Base-by-base conservation (phyloP, 371 early-diverging fungal species). In the Rhizopus arrhizus region DNA sequence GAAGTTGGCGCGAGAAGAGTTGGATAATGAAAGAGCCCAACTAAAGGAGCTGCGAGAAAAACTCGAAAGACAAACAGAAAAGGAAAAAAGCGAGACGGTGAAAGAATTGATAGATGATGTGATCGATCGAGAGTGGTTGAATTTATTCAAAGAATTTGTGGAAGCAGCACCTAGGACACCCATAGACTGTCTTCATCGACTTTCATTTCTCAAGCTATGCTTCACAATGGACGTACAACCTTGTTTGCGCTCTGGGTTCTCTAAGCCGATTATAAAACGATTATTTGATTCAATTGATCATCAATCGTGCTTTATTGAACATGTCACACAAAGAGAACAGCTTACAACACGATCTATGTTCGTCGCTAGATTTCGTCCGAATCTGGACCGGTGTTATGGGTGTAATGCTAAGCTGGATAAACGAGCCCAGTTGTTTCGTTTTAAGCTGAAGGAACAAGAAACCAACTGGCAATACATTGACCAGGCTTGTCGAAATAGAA, bases 401-500 rank as follows among this genome's bases (percentile, higher is more conserved):
- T 67, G 67, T 52, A 58, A 61, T 16, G 16, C n/a, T 5, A 42
- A 42, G 16, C 12, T 53, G 9, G 16, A 60, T 31, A 31, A 34
- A 3, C 6, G 13, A 36, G 10, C 4, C 11, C 28, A 55, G 10
- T 28, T 58, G 8, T 68, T 56, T 60, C 56, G 68, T 1, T 68
- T 68, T 46, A 51, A 60, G 6, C 41, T 68, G 7, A 42, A 53
- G 3, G 64, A 60, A 32, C 47, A 59, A n/a, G 64, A 68, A 35
- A 35, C 48, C 16, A 61, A 63, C 5, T 68, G 68, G 68, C 33
- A 58, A 11, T 36, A 56, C 3, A 60, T 68, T 31, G 68, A 68
- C 38, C 22, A 28, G 16, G 40, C 48, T 10, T 68, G 68, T 42
- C 85, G 94, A 13, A 91, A 92, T 59, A 85, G 95, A 4, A 58